Evolutionary conservation across 2,329 filamentous ascomycete species (phyloP).

Genomic region (Celoporthe dispersa): DNA sequence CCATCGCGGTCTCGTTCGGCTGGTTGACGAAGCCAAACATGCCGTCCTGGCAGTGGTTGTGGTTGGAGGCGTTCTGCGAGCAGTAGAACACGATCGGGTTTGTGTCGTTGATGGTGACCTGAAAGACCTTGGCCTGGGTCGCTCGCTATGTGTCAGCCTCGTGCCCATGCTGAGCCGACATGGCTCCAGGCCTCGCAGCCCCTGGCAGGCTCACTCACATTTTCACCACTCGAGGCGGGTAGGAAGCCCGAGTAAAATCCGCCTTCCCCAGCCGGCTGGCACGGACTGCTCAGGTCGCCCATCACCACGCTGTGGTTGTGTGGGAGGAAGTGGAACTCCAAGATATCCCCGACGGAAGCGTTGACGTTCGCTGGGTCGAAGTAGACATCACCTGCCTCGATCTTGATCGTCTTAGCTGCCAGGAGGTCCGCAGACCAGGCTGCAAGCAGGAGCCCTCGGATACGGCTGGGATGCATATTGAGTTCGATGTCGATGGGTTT

Average conservation of each 20-base stretch:
- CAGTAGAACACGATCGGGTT: slow-evolving; percentile 53
- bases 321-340: slow-evolving; percentile 58
- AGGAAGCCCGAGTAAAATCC: slow-evolving; percentile 55
- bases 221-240: slow-evolving; percentile 36
- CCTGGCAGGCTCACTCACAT: slow-evolving; percentile 25
- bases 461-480: slow-evolving; percentile 3
- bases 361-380: slow-evolving; percentile 50
- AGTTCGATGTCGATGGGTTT: background rate
- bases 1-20: slow-evolving; percentile 32
- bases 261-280: slow-evolving; percentile 45
- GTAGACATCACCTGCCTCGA: slow-evolving; percentile 46
- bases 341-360: slow-evolving; percentile 51
- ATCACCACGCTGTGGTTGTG: slow-evolving; percentile 55
- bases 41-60: slow-evolving; percentile 46
- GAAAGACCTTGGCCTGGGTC: slow-evolving; percentile 42
- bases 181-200: background rate
- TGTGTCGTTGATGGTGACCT: slow-evolving; percentile 45
- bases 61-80: slow-evolving; percentile 41
- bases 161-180: background rate
- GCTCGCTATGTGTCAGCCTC: background rate
- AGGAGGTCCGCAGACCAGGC: slow-evolving; percentile 18
- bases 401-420: slow-evolving; percentile 36
- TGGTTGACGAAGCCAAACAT: slow-evolving; percentile 52
- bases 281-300: slow-evolving; percentile 53
- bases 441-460: background rate